phyloP scores from a whole-genome alignment of 2,329 filamentous ascomycete genomes.

The Shiraia sp. region DNA sequence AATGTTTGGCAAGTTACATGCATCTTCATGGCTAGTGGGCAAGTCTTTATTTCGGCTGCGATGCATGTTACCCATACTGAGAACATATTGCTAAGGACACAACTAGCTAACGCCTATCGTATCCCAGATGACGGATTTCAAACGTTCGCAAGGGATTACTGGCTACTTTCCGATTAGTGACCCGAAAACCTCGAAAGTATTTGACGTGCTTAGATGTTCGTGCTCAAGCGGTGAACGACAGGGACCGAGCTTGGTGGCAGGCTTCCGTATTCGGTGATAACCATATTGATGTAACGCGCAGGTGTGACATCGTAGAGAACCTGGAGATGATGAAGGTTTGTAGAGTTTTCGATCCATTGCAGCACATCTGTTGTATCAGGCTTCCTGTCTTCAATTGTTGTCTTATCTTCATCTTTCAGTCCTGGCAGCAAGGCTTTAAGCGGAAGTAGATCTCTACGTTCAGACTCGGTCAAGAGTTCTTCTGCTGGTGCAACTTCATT shows the following conservation, averaged over 20 bases:
- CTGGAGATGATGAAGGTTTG: slow-evolving; percentile 64
- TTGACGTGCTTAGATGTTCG: slow-evolving; percentile 28
- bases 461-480: slow-evolving; percentile 56
- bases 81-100: too few species aligned
- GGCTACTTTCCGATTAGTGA: too few species aligned
- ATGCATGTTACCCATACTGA: too few species aligned
- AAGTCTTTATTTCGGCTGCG: too few species aligned
- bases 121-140: too few species aligned
- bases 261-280: slow-evolving; percentile 89
- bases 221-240: slow-evolving; percentile 65
- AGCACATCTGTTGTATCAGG: slow-evolving; percentile 36
- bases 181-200: too few species aligned
- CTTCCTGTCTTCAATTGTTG: slow-evolving; percentile 17
- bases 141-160: too few species aligned
- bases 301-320: slow-evolving; percentile 92
- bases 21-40: too few species aligned
- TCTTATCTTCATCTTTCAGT: slow-evolving; percentile 30
- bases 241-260: slow-evolving; percentile 86
- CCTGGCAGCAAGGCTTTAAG: slow-evolving; percentile 32
- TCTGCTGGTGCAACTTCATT: slow-evolving; percentile 87
- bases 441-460: slow-evolving; percentile 36
- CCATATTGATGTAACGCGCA: slow-evolving; percentile 81
- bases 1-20: too few species aligned
- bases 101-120: too few species aligned
- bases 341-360: slow-evolving; percentile 42